Base-by-base conservation (phyloP, 257 asterid species). In the Ballota nigra region DNA sequence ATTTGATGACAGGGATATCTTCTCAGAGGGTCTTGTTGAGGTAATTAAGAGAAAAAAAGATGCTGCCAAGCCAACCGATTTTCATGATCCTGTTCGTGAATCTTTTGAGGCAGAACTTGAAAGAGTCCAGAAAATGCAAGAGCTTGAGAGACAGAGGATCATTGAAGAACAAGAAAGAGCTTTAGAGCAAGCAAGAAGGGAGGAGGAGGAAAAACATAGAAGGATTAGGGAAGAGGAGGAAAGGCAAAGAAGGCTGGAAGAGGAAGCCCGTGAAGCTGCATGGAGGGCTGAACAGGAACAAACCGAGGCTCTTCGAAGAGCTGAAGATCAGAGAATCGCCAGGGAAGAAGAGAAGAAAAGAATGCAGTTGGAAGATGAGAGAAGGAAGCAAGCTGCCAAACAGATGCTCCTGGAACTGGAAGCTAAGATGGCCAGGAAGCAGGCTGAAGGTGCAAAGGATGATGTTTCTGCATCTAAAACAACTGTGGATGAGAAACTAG, bases 101-200 rank as follows among this genome's bases (percentile, higher is more conserved):
- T 95, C 97, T 49, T 95, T 89, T 70, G 98, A 95, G 86, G 99
- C 98, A 74, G 99, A 95, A 76, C 96, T 95, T 70, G 99, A 92
- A 76, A 86, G 92, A 79, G 98, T 95, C 72, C 99, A 95, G 83
- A 86, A 87, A 84, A 84, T 92, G 92, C 99, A 92, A 80, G 98
- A 95, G 84, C 89, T 88, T 69, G 99, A 95, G 85, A 79, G 98
- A 43, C 96, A 83, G 78, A 84, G 88, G 75, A 69, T 86, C 43
- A 66, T 88, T 60, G 94, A 90, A 76, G 99, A 95, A 80, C 99
- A 95, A 83, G 99, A 92, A 83, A 88, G 86, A 82, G 91, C 88
- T 64, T 64, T 88, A 82, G 95, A 88, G 82, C 93, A 81, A 78
- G 92, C 95, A 58, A 86, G 88, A 71, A 82, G 87, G 75, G 96